Evolutionary conservation across 2,329 filamentous ascomycete species (phyloP), one percentile per base, ranked within the genome.

Genomic region (Aspergillus sp.): DNA sequence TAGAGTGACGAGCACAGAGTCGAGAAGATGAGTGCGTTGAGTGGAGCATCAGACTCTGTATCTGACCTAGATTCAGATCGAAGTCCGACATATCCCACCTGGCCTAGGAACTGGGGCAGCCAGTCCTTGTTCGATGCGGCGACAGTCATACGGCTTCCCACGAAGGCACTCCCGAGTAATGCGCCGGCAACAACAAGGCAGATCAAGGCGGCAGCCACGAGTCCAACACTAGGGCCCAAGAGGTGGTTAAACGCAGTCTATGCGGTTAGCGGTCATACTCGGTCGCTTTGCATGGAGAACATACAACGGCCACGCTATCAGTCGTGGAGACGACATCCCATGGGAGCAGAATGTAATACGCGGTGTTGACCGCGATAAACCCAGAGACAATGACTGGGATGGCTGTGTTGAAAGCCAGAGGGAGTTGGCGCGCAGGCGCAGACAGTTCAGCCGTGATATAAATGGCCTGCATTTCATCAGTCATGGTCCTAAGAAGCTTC

Each of bases 251-350:
- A 58, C 1, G 61, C 61, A 4, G 61, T 58, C 61, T 62, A 17
- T 19, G 1, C 3, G 17, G 22, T 61, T 37, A 61, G 57, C 33
- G 4, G 20, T 4, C 3, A 5, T 9, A n/a, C 34, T 37, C 19
- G 4, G 15, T 13, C 5, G 4, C 3, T 20, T 20, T 20, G 20
- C 3, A 17, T 4, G 12, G 1, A 30, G 24, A n/a, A 27, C 56
- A 3, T 57, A 62, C 61, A 19, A 63, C 61, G 15, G 61, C 61
- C 12, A 63, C 61, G 6, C 61, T 63, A 22, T 63, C 61, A 2
- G 59, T 63, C 8, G 56, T 61, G 3, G 61, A 58, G 1, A 63
- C 54, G 4, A 63, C 46, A 2, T 61, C 54, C 61, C 61, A 63
- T 7, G 60, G 58, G 4, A 64, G 56, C 7, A 64, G 60, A 15